Conservation (phyloP, 1,284 basidiomycete genomes). For the Hemileia vastatrix region DNA sequence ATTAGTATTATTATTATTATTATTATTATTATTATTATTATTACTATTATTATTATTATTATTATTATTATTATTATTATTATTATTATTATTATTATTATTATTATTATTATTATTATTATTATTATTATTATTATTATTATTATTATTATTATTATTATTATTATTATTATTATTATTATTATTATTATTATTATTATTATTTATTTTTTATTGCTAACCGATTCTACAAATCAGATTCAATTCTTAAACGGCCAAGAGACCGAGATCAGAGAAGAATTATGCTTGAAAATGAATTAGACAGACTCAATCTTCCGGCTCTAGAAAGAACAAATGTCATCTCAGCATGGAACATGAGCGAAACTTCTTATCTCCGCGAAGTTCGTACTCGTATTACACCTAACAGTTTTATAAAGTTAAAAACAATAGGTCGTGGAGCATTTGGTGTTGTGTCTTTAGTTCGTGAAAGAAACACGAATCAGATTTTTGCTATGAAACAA, state of each 20-base stretch:
- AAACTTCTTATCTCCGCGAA: slow-evolving; percentile 79
- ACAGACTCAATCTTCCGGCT: slow-evolving; percentile 59
- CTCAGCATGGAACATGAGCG: slow-evolving; percentile 69
- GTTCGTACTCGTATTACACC: slow-evolving; percentile 69
- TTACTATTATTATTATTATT: no score
- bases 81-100: no score
- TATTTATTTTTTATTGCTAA: background rate
- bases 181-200: background rate
- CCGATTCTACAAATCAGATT: no score
- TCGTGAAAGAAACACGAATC: slow-evolving; percentile 64
- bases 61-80: no score
- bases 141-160: no score
- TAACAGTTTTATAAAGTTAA: slow-evolving; percentile 75
- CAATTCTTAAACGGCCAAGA: slow-evolving; percentile 56
- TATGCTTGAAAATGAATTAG: slow-evolving; percentile 79
- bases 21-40: no score
- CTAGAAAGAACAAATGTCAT: slow-evolving; percentile 63
- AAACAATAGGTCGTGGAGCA: slow-evolving; percentile 93
- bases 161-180: no score
- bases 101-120: no score
- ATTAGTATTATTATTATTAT: no score
- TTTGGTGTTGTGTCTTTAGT: slow-evolving; percentile 94
- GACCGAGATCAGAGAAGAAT: slow-evolving; percentile 71
- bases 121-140: no score
- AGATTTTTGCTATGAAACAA: slow-evolving; percentile 94